Base-by-base conservation (phyloP, 2,329 filamentous ascomycete species). In the Exophiala viscosa region DNA sequence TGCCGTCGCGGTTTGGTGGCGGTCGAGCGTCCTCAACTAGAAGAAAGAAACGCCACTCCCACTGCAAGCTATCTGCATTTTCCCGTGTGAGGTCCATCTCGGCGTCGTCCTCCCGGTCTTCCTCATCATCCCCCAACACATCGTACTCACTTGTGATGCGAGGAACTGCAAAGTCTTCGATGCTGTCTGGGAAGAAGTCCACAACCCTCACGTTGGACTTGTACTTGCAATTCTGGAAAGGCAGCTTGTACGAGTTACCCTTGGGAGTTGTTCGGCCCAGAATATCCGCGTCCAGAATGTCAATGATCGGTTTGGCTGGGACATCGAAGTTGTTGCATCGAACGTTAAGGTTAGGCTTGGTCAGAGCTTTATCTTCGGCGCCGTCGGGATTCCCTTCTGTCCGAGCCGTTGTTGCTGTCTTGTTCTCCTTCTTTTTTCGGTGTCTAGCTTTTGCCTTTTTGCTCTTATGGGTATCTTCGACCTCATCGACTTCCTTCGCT, bases 21-120 rank as follows among this genome's bases (percentile, higher is more conserved):
- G 71, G 65, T 31, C 71, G 67, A 0, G 80, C 83, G 59, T 91
- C 88, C 68, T 95, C 87, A 1, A 96, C 80, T 10, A 87, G 76
- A 18, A 97, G 76, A 17, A 81, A 82, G 69, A 96, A 96, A 11
- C 81, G 79, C 91, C 91, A 96, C 67, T 93, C 84, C 87, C 89
- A 96, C 6, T 67, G 64, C 1, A 65, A 40, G n/a, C 63, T 66
- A 3, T 60, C 59, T 20, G 63, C 54, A 20, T 45, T 34, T 8
- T 18, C 20, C 15, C 45, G 48, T 8, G 43, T 42, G 5, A 49
- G 39, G 17, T 54, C 46, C 8, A 50, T 54, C 9, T 55, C 50
- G n/a, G 58, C 47, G 5, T 67, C 64, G 15, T 64, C 62, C 13
- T 67, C 67, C 4, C 8, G 23, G 23, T 67, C 64, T 35, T 63